Percentiles rank a stretch among this genome's conserved stretches.
These are phyloP conservation scores for Calycina herbarum DNA, from an alignment of 2,329 filamentous ascomycete genomes.

Conservation along the genomic window DNA sequence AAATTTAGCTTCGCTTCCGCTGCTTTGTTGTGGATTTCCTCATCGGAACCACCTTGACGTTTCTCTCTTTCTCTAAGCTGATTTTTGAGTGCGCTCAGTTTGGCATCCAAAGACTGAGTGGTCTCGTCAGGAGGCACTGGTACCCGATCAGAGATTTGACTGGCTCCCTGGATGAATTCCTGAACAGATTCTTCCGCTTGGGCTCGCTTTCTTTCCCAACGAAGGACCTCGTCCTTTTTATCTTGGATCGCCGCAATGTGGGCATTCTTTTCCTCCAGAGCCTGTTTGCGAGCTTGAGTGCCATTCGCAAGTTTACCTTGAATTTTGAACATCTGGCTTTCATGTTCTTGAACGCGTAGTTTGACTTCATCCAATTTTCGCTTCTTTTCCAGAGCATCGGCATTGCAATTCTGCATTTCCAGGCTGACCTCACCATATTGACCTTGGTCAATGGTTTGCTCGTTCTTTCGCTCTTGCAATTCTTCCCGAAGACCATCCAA, in stretches of 20 bases:
- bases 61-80: slow-evolving; percentile 59
- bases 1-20: slow-evolving; percentile 41
- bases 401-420: slow-evolving; percentile 50
- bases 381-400: slow-evolving; percentile 40
- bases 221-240: slow-evolving; percentile 46
- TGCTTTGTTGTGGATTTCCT: slow-evolving; percentile 58
- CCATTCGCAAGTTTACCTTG: slow-evolving; percentile 52
- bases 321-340: slow-evolving; percentile 54
- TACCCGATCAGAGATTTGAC: slow-evolving; percentile 55
- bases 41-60: slow-evolving; percentile 61
- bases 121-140: slow-evolving; percentile 66
- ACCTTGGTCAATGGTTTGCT: slow-evolving; percentile 50
- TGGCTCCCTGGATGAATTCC: slow-evolving; percentile 57
- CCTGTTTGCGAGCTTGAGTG: slow-evolving; percentile 51
- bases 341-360: slow-evolving; percentile 37
- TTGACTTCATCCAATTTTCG: slow-evolving; percentile 42
- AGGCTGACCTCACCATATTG: slow-evolving; percentile 55
- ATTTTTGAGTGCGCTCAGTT: slow-evolving; percentile 54
- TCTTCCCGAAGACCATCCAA: slow-evolving; percentile 59
- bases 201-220: slow-evolving; percentile 49
- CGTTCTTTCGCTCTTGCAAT: slow-evolving; percentile 52
- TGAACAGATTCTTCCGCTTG: slow-evolving; percentile 49
- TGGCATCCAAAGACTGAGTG: slow-evolving; percentile 52
- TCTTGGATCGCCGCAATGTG: slow-evolving; percentile 54
- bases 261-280: slow-evolving; percentile 62